Base-by-base conservation (phyloP, 2,329 filamentous ascomycete species). In the Amauroascus verrucosus region DNA sequence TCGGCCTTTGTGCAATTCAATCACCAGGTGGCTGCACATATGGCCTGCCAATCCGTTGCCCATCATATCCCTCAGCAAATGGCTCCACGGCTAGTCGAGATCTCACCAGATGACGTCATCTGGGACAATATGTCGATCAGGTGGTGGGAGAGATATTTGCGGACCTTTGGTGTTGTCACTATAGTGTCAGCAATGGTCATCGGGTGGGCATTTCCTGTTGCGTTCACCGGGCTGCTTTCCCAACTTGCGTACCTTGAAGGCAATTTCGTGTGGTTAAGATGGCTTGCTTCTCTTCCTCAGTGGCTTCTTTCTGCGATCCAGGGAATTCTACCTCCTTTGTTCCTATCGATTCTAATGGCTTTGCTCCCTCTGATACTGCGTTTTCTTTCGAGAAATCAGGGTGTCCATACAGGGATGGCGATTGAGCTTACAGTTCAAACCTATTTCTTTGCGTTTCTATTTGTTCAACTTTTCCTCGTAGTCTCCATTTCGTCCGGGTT, bases 1-100 rank as follows among this genome's bases (percentile, higher is more conserved):
- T 95, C 91, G 0, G 93, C 93, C 0, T 98, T 98, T 62, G 89
- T 98, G 57, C 93, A 98, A 66, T 98, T 98, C 77, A 95, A 98
- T 64, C 86, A 96, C 64, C 93, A 98, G 66, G 87, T 96, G 1
- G 90, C 91, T 5, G 93, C 93, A 0, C 93, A 98, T 64, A 97
- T 98, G 93, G 93, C 91, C 54, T 96, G 89, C 66, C 93, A 98
- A 67, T 83, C 88, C 46, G 78, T 94, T 44, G 89, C 86, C 37
- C 89, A 97, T 66, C 93, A 98, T 63, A 70, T 95, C 0, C 93
- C 93, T 1, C 87, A 87, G 61, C 86, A 95, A 44, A 98, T 98
- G 93, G 80, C 88, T 1, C 93, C 93, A 0, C 82, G 93, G 26
- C 79, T 87, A 38, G 86, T 95, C n/a, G 93, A 98, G 65, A 89